A percentile compares a stretch with the other conserved stretches of the same genome.
These are phyloP conservation scores for Zizania latifolia DNA, from an alignment of 176 grass and related monocot genomes.

Conservation along the genomic window DNA sequence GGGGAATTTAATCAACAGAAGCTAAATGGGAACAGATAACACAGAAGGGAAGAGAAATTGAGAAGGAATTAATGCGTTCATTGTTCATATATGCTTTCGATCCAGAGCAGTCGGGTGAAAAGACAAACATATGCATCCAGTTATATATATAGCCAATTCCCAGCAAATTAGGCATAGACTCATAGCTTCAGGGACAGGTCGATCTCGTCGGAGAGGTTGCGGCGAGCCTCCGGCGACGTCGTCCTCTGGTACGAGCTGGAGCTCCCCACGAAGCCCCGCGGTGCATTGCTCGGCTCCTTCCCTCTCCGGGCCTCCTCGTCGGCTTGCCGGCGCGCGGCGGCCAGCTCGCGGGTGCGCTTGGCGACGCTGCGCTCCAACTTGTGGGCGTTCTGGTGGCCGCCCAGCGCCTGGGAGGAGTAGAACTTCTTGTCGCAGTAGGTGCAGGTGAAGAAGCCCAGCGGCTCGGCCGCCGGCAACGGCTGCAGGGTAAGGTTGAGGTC, in stretches of 20 bases:
- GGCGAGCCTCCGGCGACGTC: neutral
- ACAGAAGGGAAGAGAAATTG: neutral
- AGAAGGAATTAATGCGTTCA: neutral
- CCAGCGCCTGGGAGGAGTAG: conserved; percentile 80
- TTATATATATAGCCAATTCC: neutral
- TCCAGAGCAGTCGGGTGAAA: neutral
- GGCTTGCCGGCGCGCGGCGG: conserved; percentile 16
- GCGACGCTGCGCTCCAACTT: conserved; percentile 75
- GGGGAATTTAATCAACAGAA: neutral
- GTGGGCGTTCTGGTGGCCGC: conserved; percentile 95
- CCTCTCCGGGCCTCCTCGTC: conserved; percentile 12
- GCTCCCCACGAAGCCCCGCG: neutral
- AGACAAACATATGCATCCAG: conserved; percentile 17
- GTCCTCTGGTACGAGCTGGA: conserved; percentile 27
- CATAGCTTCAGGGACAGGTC: conserved; percentile 75
- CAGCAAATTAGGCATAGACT: neutral
- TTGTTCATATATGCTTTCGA: neutral
- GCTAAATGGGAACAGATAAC: neutral
- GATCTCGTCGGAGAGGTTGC: conserved; percentile 38
- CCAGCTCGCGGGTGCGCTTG: conserved; percentile 45
- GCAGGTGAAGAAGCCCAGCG: conserved; percentile 61
- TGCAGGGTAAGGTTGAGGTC: conserved; percentile 61
- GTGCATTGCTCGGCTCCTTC: conserved; percentile 14
- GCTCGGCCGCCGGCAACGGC: conserved; percentile 30
- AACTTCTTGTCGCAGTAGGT: conserved; percentile 84